Base-by-base conservation (phyloP, 495 filamentous ascomycete species). In the Physcia stellaris region DNA sequence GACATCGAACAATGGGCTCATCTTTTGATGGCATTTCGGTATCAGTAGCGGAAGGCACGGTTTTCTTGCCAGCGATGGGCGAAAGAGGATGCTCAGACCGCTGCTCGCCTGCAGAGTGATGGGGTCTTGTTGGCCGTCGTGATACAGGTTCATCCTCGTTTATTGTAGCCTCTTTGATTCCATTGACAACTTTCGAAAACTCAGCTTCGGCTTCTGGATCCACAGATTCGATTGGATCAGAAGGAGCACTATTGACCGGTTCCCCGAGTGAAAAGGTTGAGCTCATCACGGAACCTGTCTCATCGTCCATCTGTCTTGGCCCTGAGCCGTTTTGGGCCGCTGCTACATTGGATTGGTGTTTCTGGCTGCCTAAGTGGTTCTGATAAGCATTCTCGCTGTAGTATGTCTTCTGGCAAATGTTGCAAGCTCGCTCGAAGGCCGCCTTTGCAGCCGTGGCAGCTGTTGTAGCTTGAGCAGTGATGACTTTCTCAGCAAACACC, bases 321-420 rank as follows among this genome's bases (percentile, higher is more conserved):
- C 45, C 37, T 17, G 63, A 61, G 37, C 62, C 60, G 29, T 49
- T 54, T 32, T 60, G 60, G 32, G 66, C 24, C 0, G 60, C 64
- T 16, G 64, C 60, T 19, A 79, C 64, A 47, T 79, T 79, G 37
- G 75, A 68, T 57, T 77, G 80, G 54, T 99, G 90, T 59, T 92
- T 96, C 46, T 83, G 77, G 59, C 86, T 94, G 45, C 78, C 78
- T 21, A 95, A 51, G 56, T 99, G 90, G 55, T 99, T 96, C 51
- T 75, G 72, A 58, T 84, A 95, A 12, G 90, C 87, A 60, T 94
- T 94, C 52, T 94, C 85, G 55, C 85, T 94, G 66, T 79, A 96
- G 61, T 87, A 98, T 17, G 80, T 83, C 63, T 90, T 92, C 49
- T 82, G 78, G 64, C 90, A 98, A 2, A 76, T 73, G 3, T 73